phyloP scores from a whole-genome alignment of 169 alveolate species.

The Plasmodium inui region DNA sequence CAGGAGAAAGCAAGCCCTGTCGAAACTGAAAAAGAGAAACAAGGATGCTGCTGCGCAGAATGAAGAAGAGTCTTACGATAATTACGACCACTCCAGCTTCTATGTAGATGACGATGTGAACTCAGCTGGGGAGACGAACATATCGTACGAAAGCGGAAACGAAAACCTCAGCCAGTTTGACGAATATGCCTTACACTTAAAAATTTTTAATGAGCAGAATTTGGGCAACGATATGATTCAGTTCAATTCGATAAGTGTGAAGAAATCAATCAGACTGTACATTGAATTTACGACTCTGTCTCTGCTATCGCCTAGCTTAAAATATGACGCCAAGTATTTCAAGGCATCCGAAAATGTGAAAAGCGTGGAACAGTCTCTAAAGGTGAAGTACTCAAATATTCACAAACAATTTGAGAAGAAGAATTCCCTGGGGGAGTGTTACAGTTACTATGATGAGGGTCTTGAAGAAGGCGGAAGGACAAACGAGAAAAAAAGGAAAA shows the following conservation, averaged over 20 bases:
- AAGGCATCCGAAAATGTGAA: slow-evolving; percentile 31
- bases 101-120: not conserved
- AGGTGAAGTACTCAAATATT: slow-evolving; percentile 23
- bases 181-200: slow-evolving; percentile 54
- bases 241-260: slow-evolving; percentile 45
- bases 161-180: slow-evolving; percentile 6
- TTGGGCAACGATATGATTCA: slow-evolving; percentile 17
- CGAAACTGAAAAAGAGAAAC: not conserved
- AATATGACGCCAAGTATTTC: slow-evolving; percentile 38
- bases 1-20: not conserved
- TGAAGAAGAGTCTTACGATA: not conserved
- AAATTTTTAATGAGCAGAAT: slow-evolving; percentile 60
- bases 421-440: slow-evolving; percentile 48
- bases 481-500: slow-evolving; percentile 8
- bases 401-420: slow-evolving; percentile 20
- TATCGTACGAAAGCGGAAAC: not conserved
- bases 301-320: slow-evolving; percentile 48
- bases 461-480: not conserved
- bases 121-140: not conserved
- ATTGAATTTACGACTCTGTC: slow-evolving; percentile 66
- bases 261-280: slow-evolving; percentile 49
- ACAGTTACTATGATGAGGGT: slow-evolving; percentile 3
- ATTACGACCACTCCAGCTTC: not conserved
- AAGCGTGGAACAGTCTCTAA: not conserved
- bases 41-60: not conserved